These are phyloP conservation scores for Ceratobasidium sp. DNA, from an alignment of 1,284 basidiomycete species.

Conservation along the genomic window DNA sequence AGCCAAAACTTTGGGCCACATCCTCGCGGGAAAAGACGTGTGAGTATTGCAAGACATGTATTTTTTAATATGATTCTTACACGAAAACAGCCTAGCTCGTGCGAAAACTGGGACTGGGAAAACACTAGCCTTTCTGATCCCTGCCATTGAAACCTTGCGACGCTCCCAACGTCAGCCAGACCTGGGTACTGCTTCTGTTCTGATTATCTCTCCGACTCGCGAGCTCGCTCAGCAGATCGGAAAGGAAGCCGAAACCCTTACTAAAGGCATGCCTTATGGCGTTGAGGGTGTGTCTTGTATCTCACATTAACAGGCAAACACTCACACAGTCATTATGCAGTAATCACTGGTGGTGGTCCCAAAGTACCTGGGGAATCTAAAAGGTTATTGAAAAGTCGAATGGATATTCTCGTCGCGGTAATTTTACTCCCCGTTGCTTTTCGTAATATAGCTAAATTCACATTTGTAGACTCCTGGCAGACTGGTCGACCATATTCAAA, in stretches of 20 bases:
- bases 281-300: slow-evolving; percentile 50
- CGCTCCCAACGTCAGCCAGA: slow-evolving; percentile 44
- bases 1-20: slow-evolving; percentile 31
- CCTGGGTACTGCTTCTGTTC: slow-evolving; percentile 49
- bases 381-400: slow-evolving; percentile 49
- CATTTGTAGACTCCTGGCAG: slow-evolving; percentile 55
- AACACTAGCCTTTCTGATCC: slow-evolving; percentile 60
- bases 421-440: background rate
- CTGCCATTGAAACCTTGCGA: slow-evolving; percentile 55
- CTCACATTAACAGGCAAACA: slow-evolving; percentile 47
- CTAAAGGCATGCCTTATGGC: slow-evolving; percentile 56
- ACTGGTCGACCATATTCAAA: slow-evolving; percentile 56
- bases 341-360: slow-evolving; percentile 56
- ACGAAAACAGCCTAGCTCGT: slow-evolving; percentile 53
- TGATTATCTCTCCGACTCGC: slow-evolving; percentile 88
- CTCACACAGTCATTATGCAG: slow-evolving; percentile 48
- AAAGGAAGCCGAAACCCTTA: slow-evolving; percentile 70
- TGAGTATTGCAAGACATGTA: background rate
- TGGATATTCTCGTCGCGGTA: slow-evolving; percentile 47
- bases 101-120: slow-evolving; percentile 62
- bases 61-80: background rate
- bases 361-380: slow-evolving; percentile 54
- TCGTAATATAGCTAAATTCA: background rate
- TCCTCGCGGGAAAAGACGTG: slow-evolving; percentile 35
- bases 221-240: slow-evolving; percentile 96